Evolutionary conservation across 2,329 filamentous ascomycete species (phyloP).

Genomic region (Allantophomopsis cytisporea): DNA sequence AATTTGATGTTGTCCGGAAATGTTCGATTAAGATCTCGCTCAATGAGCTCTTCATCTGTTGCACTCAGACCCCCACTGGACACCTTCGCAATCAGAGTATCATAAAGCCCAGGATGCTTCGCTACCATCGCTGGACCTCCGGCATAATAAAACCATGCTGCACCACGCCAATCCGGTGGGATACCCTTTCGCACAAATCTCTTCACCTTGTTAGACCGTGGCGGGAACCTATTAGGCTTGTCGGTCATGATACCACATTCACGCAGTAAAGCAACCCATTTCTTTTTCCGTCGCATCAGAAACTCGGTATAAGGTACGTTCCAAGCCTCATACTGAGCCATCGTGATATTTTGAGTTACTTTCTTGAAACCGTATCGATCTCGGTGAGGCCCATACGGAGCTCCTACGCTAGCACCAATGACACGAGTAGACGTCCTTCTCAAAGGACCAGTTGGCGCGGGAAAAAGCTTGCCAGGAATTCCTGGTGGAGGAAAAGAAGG

Average conservation of each 20-base stretch:
- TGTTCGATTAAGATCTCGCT: slow-evolving; percentile 83
- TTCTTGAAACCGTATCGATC: slow-evolving; percentile 93
- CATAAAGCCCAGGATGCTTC: slow-evolving; percentile 66
- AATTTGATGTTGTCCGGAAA: slow-evolving; percentile 92
- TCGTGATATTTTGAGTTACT: slow-evolving; percentile 62
- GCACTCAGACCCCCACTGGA: slow-evolving; percentile 48
- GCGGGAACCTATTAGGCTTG: slow-evolving; percentile 64
- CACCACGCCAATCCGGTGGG: slow-evolving; percentile 85
- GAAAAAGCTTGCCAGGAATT: too few relatives aligned
- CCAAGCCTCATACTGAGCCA: slow-evolving; percentile 74
- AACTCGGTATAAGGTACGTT: slow-evolving; percentile 62
- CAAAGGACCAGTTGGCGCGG: neutral
- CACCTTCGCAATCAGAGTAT: slow-evolving; percentile 47
- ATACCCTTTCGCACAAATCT: slow-evolving; percentile 88
- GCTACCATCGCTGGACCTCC: slow-evolving; percentile 70
- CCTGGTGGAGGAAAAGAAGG: too few relatives aligned
- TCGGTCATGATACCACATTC: slow-evolving; percentile 63
- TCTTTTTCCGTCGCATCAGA: slow-evolving; percentile 59
- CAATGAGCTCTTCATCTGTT: slow-evolving; percentile 78
- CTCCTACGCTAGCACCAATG: neutral
- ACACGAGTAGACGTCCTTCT: neutral
- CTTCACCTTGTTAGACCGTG: slow-evolving; percentile 71
- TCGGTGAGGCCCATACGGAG: slow-evolving; percentile 24
- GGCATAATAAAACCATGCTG: slow-evolving; percentile 94
- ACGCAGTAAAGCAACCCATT: slow-evolving; percentile 70